Percentiles rank a stretch among this genome's conserved stretches.
phyloP scores from a whole-genome alignment of 2,329 filamentous ascomycete genomes.

The Phymatotrichopsis omnivora region DNA sequence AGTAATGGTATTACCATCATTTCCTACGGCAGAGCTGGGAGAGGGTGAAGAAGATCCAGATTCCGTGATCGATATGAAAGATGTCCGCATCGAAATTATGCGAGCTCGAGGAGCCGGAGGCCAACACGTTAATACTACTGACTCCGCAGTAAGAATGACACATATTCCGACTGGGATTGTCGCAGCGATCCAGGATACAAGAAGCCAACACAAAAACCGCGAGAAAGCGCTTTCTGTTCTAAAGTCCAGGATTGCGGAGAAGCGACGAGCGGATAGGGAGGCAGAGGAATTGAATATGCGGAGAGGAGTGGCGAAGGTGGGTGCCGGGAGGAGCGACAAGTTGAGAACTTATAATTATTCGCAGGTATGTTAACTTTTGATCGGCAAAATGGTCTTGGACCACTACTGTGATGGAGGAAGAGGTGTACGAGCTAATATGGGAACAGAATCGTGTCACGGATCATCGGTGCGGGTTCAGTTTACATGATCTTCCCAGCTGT shows the following conservation, averaged over 20 bases:
- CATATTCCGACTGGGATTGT: conserved; percentile 78
- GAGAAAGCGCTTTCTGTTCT: conserved; percentile 79
- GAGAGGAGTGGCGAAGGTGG: conserved; percentile 66
- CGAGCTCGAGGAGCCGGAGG: conserved; percentile 83
- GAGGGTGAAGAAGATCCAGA: conserved; percentile 69
- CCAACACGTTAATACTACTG: conserved; percentile 97
- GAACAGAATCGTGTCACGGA: conserved; percentile 74
- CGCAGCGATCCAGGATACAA: conserved; percentile 84
- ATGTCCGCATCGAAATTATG: conserved; percentile 83
- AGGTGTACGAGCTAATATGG: conserved; percentile 34
- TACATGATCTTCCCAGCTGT: conserved; percentile 72
- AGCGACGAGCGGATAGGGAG: conserved; percentile 70
- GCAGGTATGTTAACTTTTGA: conserved; percentile 14
- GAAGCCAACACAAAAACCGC: conserved; percentile 82
- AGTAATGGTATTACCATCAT: conserved; percentile 81
- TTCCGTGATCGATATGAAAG: conserved; percentile 76
- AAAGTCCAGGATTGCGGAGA: conserved; percentile 69
- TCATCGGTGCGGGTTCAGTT: conserved; percentile 68
- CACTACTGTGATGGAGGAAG: neutral
- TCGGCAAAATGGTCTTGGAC: no score
- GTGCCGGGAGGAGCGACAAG: conserved; percentile 86
- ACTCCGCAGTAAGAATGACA: conserved; percentile 86
- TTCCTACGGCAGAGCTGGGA: conserved; percentile 49
- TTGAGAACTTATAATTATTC: conserved; percentile 73
- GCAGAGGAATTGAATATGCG: conserved; percentile 65